These are phyloP conservation scores for Erigeron canadensis DNA, from an alignment of 129 eudicot genomes.

Conservation along the genomic window DNA sequence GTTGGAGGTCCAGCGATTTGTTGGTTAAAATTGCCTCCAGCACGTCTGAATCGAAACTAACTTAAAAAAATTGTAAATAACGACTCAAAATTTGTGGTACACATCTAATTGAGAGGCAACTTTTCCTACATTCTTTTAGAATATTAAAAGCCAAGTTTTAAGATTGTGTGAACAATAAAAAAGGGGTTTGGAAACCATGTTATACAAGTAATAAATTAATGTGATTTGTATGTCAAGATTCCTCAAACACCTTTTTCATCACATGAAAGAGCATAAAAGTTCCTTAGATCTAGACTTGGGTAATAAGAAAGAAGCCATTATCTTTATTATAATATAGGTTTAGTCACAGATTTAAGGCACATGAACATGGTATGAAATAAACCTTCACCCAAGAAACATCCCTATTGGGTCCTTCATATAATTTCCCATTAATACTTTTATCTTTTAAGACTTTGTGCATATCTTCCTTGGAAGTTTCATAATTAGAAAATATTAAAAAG, in stretches of 20 bases:
- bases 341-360: constrained; percentile 21
- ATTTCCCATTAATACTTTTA: constrained; percentile 18
- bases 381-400: constrained; percentile 43
- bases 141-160: constrained; percentile 21
- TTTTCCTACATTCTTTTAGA: constrained; percentile 24
- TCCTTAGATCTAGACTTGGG: constrained; percentile 45
- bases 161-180: constrained; percentile 39
- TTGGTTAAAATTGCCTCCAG: too few species aligned
- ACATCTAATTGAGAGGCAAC: constrained; percentile 12
- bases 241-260: constrained; percentile 40
- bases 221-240: constrained; percentile 40
- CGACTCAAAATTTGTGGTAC: neutral
- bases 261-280: constrained; percentile 38
- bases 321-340: constrained; percentile 5
- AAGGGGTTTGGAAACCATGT: constrained; percentile 35
- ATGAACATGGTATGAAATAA: constrained; percentile 37
- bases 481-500: neutral
- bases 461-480: constrained; percentile 40
- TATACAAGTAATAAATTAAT: constrained; percentile 35
- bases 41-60: too few species aligned
- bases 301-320: constrained; percentile 27
- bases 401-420: constrained; percentile 42
- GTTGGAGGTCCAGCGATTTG: too few species aligned
- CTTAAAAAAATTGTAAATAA: too few species aligned
- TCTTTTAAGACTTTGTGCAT: constrained; percentile 34